These are phyloP conservation scores for Thalassiosira livingstoniorum DNA, from an alignment of 352 stramenopile genomes.

Conservation along the genomic window DNA sequence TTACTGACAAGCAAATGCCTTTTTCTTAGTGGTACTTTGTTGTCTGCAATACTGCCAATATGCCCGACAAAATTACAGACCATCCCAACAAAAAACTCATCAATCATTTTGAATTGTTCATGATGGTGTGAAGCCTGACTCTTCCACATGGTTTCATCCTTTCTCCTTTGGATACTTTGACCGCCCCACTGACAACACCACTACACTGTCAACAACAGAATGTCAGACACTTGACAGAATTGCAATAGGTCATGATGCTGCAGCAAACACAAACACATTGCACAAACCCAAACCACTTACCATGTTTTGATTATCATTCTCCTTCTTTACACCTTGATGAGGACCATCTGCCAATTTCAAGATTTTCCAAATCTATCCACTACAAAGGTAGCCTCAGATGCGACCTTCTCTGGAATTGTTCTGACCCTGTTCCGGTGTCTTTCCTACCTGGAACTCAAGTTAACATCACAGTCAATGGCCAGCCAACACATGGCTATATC, in stretches of 20 bases:
- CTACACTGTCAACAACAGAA: not conserved
- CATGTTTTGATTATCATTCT: conserved; percentile 14
- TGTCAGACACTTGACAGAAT: conserved; percentile 21
- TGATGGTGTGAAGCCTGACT: conserved; percentile 9
- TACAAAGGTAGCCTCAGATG: conserved; percentile 28
- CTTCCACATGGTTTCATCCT: conserved; percentile 10
- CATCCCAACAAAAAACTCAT: not conserved
- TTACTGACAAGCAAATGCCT: conserved; percentile 33
- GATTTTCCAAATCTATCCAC: conserved; percentile 13
- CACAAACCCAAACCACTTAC: conserved; percentile 43
- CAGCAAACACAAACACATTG: conserved; percentile 20
- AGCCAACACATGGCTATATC: not conserved
- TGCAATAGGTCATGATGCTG: conserved; percentile 10
- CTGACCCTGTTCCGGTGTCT: conserved; percentile 14
- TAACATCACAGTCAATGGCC: not conserved
- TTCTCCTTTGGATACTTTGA: conserved; percentile 17
- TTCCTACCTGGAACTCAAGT: conserved; percentile 22
- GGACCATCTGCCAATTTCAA: not conserved
- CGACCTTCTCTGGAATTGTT: conserved; percentile 7
- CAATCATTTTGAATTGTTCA: conserved; percentile 25
- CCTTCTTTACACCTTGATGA: conserved; percentile 18
- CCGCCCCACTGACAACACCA: not conserved
- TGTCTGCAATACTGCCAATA: conserved; percentile 9
- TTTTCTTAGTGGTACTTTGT: conserved; percentile 15
- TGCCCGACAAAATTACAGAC: conserved; percentile 20